Evolutionary conservation across 495 filamentous ascomycete species (phyloP), one percentile per base, ranked within the genome.

Genomic region (Lasiosphaeriaceae sp.): DNA sequence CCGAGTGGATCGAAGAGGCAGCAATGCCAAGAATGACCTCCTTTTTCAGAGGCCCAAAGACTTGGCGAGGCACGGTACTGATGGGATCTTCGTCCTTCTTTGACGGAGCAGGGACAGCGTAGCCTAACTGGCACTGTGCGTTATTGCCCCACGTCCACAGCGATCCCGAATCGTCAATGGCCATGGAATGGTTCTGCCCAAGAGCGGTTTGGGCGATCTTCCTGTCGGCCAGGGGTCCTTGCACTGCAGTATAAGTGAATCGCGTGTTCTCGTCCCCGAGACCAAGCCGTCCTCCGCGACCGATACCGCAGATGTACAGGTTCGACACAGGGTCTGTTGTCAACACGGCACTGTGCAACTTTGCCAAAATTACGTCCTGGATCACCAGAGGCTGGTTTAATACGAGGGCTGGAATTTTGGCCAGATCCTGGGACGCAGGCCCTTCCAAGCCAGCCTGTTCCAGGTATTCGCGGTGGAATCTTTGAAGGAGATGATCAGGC

Each of bases 111-210:
- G 80, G 80, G 14, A 94, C 73, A 34, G 77, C 74, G 66, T 95
- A 96, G 2, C 94, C 94, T 12, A 98, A 80, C 66, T 97, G 94
- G 19, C 86, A 90, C 68, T 81, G 88, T 23, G 80, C 85, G 66
- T 97, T 97, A 64, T 80, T 92, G 17, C 94, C 94, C 93, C 93
- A 97, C 19, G 91, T 92, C 77, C 88, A 94, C 5, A 95, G 82
- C 51, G 92, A 88, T 4, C 95, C 94, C 47, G 83, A 77, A 50
- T 83, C 84, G 16, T 91, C 87, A 17, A 96, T 75, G 0, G 89
- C 95, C 62, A 97, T 77, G 12, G 89, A 88, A 69, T 97, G 95
- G 65, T 96, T 92, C 60, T 93, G 90, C 3, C 93, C 94, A 1
- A 98, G 79, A 1, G 90, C 90, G 45, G 94, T 78, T 17, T 82